phyloP scores from a whole-genome alignment of 1,284 basidiomycete genomes.

The Rhodotorula sp. region DNA sequence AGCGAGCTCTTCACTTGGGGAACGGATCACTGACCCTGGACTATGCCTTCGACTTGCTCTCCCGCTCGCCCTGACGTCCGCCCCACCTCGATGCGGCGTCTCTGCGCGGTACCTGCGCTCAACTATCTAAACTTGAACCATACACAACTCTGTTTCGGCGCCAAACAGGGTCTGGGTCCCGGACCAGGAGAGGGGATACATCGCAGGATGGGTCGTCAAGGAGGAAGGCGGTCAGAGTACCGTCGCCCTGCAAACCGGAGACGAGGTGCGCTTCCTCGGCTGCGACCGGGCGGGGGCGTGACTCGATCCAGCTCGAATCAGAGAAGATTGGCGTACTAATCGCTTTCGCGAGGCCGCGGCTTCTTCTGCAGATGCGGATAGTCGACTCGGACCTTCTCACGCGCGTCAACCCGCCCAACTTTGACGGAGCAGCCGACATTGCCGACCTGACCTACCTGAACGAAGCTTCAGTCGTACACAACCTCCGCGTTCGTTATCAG shows the following conservation, averaged over 20 bases:
- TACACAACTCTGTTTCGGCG: no score
- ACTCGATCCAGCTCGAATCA: no score
- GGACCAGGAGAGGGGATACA: constrained; percentile 81
- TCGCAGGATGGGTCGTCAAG: constrained; percentile 82
- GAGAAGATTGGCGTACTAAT: no score
- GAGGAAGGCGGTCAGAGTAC: constrained; percentile 67
- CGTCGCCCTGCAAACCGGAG: constrained; percentile 73
- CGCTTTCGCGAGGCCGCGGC: no score
- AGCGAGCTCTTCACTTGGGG: no score
- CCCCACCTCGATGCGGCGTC: no score
- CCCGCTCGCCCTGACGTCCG: no score
- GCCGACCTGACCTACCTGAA: constrained; percentile 97
- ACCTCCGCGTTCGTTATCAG: constrained; percentile 85
- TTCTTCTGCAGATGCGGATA: constrained; percentile 21
- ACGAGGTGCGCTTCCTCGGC: constrained; percentile 64
- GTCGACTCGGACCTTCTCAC: constrained; percentile 33
- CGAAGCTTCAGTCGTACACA: constrained; percentile 97
- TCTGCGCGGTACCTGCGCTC: no score
- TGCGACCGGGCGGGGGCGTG: no score
- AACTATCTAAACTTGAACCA: neutral
- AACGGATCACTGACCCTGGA: no score
- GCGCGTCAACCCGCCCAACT: constrained; percentile 84
- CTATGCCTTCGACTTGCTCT: no score
- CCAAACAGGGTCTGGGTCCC: constrained; percentile 74
- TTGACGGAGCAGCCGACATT: constrained; percentile 96